Evolutionary conservation across 2,329 filamentous ascomycete species (phyloP).

Genomic region (Alternaria sp.): DNA sequence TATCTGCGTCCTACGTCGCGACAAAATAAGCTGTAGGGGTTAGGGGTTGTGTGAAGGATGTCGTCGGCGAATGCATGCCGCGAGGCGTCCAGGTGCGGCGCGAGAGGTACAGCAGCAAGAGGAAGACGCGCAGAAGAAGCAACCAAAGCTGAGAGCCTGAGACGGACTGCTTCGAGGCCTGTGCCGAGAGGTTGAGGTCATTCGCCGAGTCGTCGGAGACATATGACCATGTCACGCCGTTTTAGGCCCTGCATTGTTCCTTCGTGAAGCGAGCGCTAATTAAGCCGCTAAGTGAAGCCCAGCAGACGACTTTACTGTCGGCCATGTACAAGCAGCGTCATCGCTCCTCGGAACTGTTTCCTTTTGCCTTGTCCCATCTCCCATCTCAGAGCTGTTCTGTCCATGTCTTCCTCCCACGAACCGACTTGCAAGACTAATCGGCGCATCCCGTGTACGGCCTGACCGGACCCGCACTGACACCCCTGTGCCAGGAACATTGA

Average conservation of each 20-base stretch:
- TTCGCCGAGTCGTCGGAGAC: constrained; percentile 23
- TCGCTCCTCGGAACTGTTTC: constrained; percentile 16
- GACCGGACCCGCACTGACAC: constrained; percentile 21
- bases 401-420: constrained; percentile 11
- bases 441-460: constrained; percentile 17
- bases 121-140: constrained; percentile 17
- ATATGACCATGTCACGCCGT: constrained; percentile 25
- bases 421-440: constrained; percentile 2
- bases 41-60: constrained; percentile 1
- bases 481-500: constrained; percentile 22
- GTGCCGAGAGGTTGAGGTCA: constrained; percentile 39
- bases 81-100: constrained; percentile 4
- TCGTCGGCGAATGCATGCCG: constrained; percentile 4
- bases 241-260: constrained; percentile 8
- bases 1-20: constrained; percentile 37
- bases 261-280: constrained; percentile 26
- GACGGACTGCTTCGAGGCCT: constrained; percentile 24
- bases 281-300: constrained; percentile 31
- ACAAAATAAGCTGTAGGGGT: constrained; percentile 15
- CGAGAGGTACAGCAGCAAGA: constrained; percentile 3
- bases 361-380: constrained; percentile 1
- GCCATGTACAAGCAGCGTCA: constrained; percentile 26
- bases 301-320: constrained; percentile 16
- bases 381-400: not conserved
- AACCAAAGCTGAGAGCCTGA: constrained; percentile 17